Percentiles rank a stretch among this genome's conserved stretches.
phyloP scores from a whole-genome alignment of 2,329 filamentous ascomycete species.

The Phaeosphaeriaceae sp. region DNA sequence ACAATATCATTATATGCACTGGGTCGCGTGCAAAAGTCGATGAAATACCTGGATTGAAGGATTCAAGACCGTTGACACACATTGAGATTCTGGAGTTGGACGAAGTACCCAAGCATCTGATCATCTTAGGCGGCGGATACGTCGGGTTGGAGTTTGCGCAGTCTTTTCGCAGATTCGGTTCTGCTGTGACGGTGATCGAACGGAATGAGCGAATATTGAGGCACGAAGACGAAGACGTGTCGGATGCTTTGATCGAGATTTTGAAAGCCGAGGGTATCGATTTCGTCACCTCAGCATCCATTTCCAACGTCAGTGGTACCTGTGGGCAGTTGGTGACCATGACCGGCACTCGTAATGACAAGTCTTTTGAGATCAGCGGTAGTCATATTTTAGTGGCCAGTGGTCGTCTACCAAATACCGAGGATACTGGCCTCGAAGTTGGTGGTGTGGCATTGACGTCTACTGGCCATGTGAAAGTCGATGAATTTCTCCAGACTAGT shows the following conservation, averaged over 20 bases:
- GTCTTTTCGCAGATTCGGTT: conserved; percentile 12
- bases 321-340: conserved; percentile 12
- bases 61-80: conserved; percentile 17
- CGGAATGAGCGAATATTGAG: conserved; percentile 11
- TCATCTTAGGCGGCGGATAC: conserved; percentile 21
- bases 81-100: conserved; percentile 16
- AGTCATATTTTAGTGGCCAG: conserved; percentile 15
- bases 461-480: conserved; percentile 12
- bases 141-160: conserved; percentile 23
- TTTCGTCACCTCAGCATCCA: conserved; percentile 2
- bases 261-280: conserved; percentile 14
- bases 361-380: conserved; percentile 7
- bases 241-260: conserved; percentile 9
- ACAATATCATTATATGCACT: conserved; percentile 21
- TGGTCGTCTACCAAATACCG: conserved; percentile 17
- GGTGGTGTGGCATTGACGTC: conserved; percentile 12
- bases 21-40: conserved; percentile 18
- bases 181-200: conserved; percentile 18
- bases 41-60: conserved; percentile 14
- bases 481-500: conserved; percentile 13
- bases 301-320: conserved; percentile 7
- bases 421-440: conserved; percentile 9
- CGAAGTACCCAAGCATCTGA: conserved; percentile 12
- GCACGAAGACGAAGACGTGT: conserved; percentile 18
- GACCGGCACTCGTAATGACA: conserved; percentile 2